Evolutionary conservation across 1,284 basidiomycete genomes (phyloP).

Genomic region (Caloboletus firmus): DNA sequence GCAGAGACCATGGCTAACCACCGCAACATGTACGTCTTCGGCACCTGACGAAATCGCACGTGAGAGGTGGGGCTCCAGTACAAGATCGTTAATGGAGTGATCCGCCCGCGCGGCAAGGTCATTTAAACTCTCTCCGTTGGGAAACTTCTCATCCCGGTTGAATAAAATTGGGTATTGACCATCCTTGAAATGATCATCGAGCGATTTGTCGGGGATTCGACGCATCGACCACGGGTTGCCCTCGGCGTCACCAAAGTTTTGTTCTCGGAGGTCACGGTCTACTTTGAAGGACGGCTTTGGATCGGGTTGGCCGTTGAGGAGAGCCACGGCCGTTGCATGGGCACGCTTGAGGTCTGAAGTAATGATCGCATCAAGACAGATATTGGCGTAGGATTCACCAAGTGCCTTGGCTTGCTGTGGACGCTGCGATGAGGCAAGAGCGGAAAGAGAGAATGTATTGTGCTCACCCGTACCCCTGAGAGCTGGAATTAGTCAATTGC

Average conservation of each 20-base stretch:
- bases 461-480: slow-evolving; percentile 64
- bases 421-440: not conserved
- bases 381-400: slow-evolving; percentile 60
- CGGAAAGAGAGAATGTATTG: not conserved
- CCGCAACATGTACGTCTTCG: slow-evolving; percentile 55
- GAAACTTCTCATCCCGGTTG: slow-evolving; percentile 58
- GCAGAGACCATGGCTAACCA: slow-evolving; percentile 82
- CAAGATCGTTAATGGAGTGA: slow-evolving; percentile 54
- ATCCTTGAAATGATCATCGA: slow-evolving; percentile 51
- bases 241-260: slow-evolving; percentile 74
- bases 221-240: slow-evolving; percentile 51
- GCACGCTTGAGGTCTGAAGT: slow-evolving; percentile 82
- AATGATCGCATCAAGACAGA: slow-evolving; percentile 67
- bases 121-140: slow-evolving; percentile 70
- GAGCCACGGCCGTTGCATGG: slow-evolving; percentile 63
- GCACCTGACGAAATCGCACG: slow-evolving; percentile 40
- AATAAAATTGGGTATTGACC: slow-evolving; percentile 53
- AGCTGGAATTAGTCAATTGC: slow-evolving; percentile 8
- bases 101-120: slow-evolving; percentile 67
- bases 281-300: slow-evolving; percentile 57
- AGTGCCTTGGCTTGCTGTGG: slow-evolving; percentile 81
- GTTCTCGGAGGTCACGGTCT: slow-evolving; percentile 59
- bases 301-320: slow-evolving; percentile 51
- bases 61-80: slow-evolving; percentile 57
- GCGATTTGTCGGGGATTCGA: slow-evolving; percentile 36